Evolutionary conservation across 2,329 filamentous ascomycete species (phyloP).

Genomic region (Alternaria gaisen): DNA sequence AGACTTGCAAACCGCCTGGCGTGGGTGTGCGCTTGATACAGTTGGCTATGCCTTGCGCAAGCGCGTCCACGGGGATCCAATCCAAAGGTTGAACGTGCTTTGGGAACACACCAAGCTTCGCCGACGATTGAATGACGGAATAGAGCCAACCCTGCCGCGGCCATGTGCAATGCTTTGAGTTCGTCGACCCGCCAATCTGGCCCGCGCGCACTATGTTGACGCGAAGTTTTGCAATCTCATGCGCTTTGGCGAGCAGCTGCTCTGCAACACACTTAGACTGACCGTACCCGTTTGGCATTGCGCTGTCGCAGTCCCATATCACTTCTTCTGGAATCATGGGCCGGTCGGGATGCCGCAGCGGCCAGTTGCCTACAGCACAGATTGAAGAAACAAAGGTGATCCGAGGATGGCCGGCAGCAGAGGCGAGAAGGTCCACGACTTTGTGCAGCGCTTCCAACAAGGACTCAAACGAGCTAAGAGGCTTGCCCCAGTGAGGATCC

Average conservation of each 20-base stretch:
- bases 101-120: conserved; percentile 6
- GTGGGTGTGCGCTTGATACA: background rate
- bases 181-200: conserved; percentile 21
- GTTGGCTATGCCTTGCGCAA: conserved; percentile 15
- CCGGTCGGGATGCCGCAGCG: conserved; percentile 4
- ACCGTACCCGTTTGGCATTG: conserved; percentile 49
- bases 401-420: conserved; percentile 3
- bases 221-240: conserved; percentile 12
- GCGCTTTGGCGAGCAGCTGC: conserved; percentile 14
- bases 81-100: conserved; percentile 19
- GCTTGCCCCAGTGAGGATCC: conserved; percentile 61
- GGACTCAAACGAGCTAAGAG: conserved; percentile 26
- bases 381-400: conserved; percentile 27
- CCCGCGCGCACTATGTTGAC: conserved; percentile 22
- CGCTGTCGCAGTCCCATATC: conserved; percentile 32
- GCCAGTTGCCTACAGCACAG: conserved; percentile 24
- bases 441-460: conserved; percentile 31
- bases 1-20: conserved; percentile 6
- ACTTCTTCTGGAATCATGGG: conserved; percentile 23
- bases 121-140: conserved; percentile 14
- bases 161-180: conserved; percentile 1
- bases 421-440: conserved; percentile 7
- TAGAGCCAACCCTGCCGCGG: conserved; percentile 23
- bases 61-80: conserved; percentile 26
- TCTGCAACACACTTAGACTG: conserved; percentile 44